Evolutionary conservation across 2,329 filamentous ascomycete genomes (phyloP).

Genomic region (Cercospora canescens): DNA sequence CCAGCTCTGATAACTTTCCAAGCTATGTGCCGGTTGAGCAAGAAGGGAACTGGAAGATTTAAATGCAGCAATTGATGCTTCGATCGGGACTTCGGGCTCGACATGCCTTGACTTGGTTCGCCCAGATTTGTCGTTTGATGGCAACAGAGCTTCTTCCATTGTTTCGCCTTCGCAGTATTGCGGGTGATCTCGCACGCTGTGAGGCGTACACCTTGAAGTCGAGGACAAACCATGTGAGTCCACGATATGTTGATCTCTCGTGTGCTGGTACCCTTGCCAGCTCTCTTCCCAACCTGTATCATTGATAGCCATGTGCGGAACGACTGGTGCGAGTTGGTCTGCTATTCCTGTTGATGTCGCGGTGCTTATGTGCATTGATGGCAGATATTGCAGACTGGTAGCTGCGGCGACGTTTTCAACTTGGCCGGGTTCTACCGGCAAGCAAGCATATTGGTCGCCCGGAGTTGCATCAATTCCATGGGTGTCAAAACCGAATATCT

Average conservation of each 20-base stretch:
- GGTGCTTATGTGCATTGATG: neutral
- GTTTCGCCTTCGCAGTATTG: neutral
- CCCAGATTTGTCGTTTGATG: neutral
- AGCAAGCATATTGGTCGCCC: neutral
- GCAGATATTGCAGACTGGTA: neutral
- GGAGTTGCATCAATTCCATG: neutral
- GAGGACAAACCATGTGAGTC: neutral
- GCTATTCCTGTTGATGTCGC: neutral
- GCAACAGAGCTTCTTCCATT: neutral
- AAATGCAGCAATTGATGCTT: slow-evolving; percentile 15
- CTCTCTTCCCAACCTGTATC: neutral
- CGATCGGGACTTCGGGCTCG: slow-evolving; percentile 18
- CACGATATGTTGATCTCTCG: neutral
- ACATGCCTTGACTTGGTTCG: neutral
- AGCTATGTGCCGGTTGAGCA: slow-evolving; percentile 9
- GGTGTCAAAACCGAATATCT: neutral
- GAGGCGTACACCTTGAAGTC: neutral
- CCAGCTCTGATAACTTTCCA: neutral
- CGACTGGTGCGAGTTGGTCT: neutral
- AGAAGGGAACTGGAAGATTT: slow-evolving; percentile 23
- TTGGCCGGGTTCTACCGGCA: neutral
- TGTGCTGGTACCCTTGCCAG: neutral
- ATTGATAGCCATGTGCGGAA: neutral
- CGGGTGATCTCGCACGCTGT: neutral
- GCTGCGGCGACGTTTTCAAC: neutral